Conservation (phyloP, 192 early-diverging fungal genomes). For the Neocallimastix lanati region DNA sequence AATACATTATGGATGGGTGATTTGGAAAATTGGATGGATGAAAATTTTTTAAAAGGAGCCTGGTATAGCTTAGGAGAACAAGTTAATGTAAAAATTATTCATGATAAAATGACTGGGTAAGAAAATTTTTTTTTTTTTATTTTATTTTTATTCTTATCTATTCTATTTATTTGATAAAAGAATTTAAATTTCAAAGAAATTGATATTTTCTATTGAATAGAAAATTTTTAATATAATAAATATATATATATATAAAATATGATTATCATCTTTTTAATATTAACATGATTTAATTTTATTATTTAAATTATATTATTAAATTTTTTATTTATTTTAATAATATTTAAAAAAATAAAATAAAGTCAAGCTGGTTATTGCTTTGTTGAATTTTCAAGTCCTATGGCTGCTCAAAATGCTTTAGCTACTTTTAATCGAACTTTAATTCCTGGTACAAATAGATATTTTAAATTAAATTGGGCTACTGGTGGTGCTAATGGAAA, state of each 20-base stretch:
- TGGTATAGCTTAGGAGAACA: slow-evolving; percentile 47
- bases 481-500: slow-evolving; percentile 50
- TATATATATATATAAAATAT: too few species aligned
- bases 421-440: slow-evolving; percentile 52
- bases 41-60: slow-evolving; percentile 32
- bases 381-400: slow-evolving; percentile 55
- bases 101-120: slow-evolving; percentile 76
- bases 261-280: too few species aligned
- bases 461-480: slow-evolving; percentile 95
- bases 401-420: slow-evolving; percentile 52
- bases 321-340: too few species aligned
- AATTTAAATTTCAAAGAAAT: too few species aligned
- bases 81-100: slow-evolving; percentile 85
- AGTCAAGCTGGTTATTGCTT: slow-evolving; percentile 79
- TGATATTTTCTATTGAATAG: too few species aligned
- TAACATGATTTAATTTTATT: too few species aligned
- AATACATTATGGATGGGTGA: slow-evolving; percentile 72
- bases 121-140: too few species aligned
- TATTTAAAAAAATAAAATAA: too few species aligned
- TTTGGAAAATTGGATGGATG: slow-evolving; percentile 96
- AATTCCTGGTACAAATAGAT: slow-evolving; percentile 58
- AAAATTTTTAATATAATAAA: too few species aligned
- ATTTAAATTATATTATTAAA: too few species aligned
- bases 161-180: too few species aligned
- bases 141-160: too few species aligned